Percentiles rank a stretch among this genome's conserved stretches.
These are phyloP conservation scores for Ophiostoma montium DNA, from an alignment of 2,329 filamentous ascomycete species.

Conservation along the genomic window DNA sequence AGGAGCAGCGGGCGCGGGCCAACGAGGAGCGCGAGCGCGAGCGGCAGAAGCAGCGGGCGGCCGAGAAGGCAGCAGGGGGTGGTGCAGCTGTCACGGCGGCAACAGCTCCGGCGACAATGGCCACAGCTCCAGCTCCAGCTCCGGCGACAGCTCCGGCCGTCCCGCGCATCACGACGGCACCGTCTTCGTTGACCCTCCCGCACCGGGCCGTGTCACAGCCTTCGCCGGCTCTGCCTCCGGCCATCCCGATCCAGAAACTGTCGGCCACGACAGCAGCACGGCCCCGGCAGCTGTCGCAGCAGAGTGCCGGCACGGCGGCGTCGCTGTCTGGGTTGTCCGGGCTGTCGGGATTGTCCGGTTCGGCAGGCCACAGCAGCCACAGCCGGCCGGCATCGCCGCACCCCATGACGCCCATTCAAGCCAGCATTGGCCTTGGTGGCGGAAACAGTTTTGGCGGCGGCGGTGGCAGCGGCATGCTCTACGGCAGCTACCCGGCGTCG, in stretches of 20 bases:
- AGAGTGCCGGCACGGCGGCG: constrained; percentile 52
- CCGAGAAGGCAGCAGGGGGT: constrained; percentile 31
- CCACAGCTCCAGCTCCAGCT: not conserved
- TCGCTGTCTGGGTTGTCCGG: constrained; percentile 29
- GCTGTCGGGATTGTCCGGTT: constrained; percentile 22
- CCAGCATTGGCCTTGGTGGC: constrained; percentile 29
- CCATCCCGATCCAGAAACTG: constrained; percentile 44
- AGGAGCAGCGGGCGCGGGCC: constrained; percentile 29
- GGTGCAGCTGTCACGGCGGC: constrained; percentile 18
- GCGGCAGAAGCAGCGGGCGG: constrained; percentile 28
- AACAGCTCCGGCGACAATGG: constrained; percentile 21
- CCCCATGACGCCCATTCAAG: constrained; percentile 46
- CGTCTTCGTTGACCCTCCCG: constrained; percentile 21
- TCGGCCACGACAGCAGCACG: constrained; percentile 37
- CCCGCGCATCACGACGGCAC: not conserved
- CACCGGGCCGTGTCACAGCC: constrained; percentile 22
- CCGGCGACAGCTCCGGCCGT: not conserved
- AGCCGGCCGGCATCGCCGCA: constrained; percentile 39
- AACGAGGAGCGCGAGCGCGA: constrained; percentile 18
- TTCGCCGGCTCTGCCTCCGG: constrained; percentile 39
- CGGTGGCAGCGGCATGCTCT: not conserved
- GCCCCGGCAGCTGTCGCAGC: constrained; percentile 66
- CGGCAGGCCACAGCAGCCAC: constrained; percentile 15
- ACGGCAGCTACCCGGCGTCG: not conserved
- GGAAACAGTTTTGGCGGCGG: too few species aligned